phyloP scores from a whole-genome alignment of 805 yeast species.

The Debaryomyces hansenii region DNA sequence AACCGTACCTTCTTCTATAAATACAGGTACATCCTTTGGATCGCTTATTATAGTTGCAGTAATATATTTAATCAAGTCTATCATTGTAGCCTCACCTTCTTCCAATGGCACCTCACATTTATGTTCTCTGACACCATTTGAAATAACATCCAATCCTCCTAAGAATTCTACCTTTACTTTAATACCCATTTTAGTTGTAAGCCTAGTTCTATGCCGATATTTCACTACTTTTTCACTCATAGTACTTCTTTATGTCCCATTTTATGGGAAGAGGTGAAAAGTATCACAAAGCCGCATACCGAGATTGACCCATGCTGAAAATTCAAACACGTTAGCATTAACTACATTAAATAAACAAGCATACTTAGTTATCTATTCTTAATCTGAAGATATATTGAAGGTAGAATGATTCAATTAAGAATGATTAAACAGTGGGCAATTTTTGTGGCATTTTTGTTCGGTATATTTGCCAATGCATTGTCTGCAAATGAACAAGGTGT shows the following conservation, averaged over 20 bases:
- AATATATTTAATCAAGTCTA: constrained; percentile 58
- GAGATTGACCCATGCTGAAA: background rate
- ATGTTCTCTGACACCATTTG: constrained; percentile 57
- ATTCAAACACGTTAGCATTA: constrained; percentile 4
- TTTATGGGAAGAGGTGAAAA: background rate
- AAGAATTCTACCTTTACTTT: constrained; percentile 44
- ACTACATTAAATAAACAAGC: background rate
- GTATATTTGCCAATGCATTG: background rate
- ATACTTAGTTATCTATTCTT: background rate
- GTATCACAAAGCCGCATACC: background rate
- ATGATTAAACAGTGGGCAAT: constrained; percentile 7
- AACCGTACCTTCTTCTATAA: constrained; percentile 76
- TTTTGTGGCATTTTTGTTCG: constrained; percentile 8
- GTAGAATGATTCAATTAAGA: background rate
- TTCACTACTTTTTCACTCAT: background rate
- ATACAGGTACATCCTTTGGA: constrained; percentile 65
- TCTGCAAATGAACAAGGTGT: constrained; percentile 5
- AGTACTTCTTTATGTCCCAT: background rate
- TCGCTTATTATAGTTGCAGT: constrained; percentile 55
- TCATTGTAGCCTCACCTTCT: constrained; percentile 42
- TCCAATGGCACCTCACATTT: constrained; percentile 46
- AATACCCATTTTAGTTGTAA: constrained; percentile 17
- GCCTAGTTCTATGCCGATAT: background rate
- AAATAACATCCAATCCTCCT: constrained; percentile 86
- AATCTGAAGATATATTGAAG: background rate